Percentiles rank a stretch among this genome's conserved stretches.
These are phyloP conservation scores for Caloboletus firmus DNA, from an alignment of 1,284 basidiomycete species.

Conservation along the genomic window DNA sequence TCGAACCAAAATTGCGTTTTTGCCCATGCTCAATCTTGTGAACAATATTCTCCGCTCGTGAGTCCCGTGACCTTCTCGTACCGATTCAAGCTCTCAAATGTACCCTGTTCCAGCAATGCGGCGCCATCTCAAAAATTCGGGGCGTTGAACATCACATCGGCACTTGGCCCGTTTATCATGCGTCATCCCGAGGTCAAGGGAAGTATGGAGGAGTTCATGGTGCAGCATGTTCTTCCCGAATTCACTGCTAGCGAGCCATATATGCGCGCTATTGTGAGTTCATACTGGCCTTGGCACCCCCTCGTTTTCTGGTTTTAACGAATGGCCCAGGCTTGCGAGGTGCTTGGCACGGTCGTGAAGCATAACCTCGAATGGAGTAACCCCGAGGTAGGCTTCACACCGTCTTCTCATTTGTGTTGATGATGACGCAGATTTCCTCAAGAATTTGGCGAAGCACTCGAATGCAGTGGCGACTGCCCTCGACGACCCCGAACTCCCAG, in stretches of 20 bases:
- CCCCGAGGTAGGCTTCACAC: slow-evolving; percentile 50
- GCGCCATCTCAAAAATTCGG: slow-evolving; percentile 71
- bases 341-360: slow-evolving; percentile 73
- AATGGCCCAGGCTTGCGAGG: slow-evolving; percentile 65
- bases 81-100: not conserved
- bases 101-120: slow-evolving; percentile 43
- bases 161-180: slow-evolving; percentile 75
- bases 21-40: slow-evolving; percentile 76
- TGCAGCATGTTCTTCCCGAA: slow-evolving; percentile 71
- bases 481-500: slow-evolving; percentile 79
- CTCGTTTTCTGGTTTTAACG: not conserved
- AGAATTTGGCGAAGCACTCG: slow-evolving; percentile 68
- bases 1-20: slow-evolving; percentile 75
- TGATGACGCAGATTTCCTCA: not conserved
- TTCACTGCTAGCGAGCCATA: slow-evolving; percentile 66
- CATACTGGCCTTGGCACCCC: not conserved
- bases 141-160: slow-evolving; percentile 78
- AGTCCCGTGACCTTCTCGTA: slow-evolving; percentile 29
- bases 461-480: slow-evolving; percentile 59
- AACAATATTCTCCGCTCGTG: slow-evolving; percentile 68
- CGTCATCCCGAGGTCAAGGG: slow-evolving; percentile 74
- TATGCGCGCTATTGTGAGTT: slow-evolving; percentile 69
- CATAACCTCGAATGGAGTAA: slow-evolving; percentile 64
- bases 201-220: slow-evolving; percentile 75
- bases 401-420: not conserved